Base-by-base conservation (phyloP, 805 yeast species). In the Myxozyma udenii region DNA sequence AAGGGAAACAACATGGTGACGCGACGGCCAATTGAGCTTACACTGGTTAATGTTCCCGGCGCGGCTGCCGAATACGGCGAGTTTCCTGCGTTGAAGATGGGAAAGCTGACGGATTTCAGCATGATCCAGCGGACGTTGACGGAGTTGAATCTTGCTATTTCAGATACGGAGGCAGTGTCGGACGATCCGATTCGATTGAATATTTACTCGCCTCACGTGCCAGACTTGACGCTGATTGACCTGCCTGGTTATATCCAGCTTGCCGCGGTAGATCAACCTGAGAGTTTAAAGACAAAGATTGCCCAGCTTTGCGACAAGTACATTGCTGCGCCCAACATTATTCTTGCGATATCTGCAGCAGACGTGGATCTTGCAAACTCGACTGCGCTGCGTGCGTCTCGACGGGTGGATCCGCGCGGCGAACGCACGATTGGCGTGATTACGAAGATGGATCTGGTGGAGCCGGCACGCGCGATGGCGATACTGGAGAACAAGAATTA, bases 1-100 rank as follows among this genome's bases (percentile, higher is more conserved):
- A 93, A 93, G 68, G 99, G 99, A 28, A 80, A 87, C 38, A 93
- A 95, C 66, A 95, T 93, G 98, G 98, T 95, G 30, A 93, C 99
- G 0, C 80, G 98, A 68, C 78, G 98, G 62, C 99, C 99, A 1
- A 91, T 93, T 42, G 99, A 93, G 71, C 75, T 93, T 58, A 95
- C 98, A 0, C 74, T 93, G 44, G 84, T 93, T 6, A 90, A 93
- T 65, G 81, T 95, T 2, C 90, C 95, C n/a, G 75, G 75, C 9
- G 68, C 81, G 0, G 88, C 89, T 1, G 84, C 90, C 4, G 95
- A 87, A 60, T 80, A 82, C 28, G 96, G 97, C 1, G 97, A 91
- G 67, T 91, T 93, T 64, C 98, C 98, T 0, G 88, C 91, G 11
- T 72, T 93, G 64, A 84, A 87, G 62, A 74, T 87, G 73, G 85